Evolutionary conservation across 345 rosid species (phyloP).

Genomic region (Zanthoxylum bungeanum): DNA sequence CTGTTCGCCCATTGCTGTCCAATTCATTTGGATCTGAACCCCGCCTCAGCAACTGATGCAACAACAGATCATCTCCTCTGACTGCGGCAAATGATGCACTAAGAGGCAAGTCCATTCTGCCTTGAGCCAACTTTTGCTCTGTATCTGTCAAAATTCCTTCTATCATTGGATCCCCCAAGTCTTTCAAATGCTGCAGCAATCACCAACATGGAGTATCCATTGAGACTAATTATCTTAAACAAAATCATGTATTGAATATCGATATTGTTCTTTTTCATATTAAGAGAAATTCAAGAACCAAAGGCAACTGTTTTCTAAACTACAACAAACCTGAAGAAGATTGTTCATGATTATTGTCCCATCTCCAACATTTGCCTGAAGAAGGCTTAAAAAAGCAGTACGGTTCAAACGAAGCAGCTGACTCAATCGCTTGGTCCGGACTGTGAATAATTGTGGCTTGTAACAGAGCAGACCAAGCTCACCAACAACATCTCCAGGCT

Average conservation of each 20-base stretch:
- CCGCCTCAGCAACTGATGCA: conserved; percentile 67
- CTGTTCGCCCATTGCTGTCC: conserved; percentile 61
- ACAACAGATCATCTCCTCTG: conserved; percentile 74
- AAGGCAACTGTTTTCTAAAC: not conserved
- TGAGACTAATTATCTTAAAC: not conserved
- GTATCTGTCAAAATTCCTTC: conserved; percentile 54
- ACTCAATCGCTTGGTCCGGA: conserved; percentile 71
- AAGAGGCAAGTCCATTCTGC: conserved; percentile 81
- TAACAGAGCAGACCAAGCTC: conserved; percentile 86
- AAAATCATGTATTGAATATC: not conserved
- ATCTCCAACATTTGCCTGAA: conserved; percentile 86
- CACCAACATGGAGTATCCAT: not conserved
- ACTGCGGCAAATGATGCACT: conserved; percentile 73
- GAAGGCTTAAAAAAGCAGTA: conserved; percentile 57
- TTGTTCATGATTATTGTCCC: conserved; percentile 87
- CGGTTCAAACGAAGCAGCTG: conserved; percentile 92
- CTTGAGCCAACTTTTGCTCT: conserved; percentile 72
- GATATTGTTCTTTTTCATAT: too few relatives aligned
- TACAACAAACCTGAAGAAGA: conserved; percentile 67
- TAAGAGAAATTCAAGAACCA: not conserved
- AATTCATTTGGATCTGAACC: conserved; percentile 67
- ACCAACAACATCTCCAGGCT: conserved; percentile 69
- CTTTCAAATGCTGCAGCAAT: conserved; percentile 69
- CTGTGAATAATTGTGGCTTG: conserved; percentile 84
- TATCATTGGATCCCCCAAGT: conserved; percentile 52